phyloP scores from a whole-genome alignment of 225 moss, liverwort and hornwort species.

The Ulota crispa region DNA sequence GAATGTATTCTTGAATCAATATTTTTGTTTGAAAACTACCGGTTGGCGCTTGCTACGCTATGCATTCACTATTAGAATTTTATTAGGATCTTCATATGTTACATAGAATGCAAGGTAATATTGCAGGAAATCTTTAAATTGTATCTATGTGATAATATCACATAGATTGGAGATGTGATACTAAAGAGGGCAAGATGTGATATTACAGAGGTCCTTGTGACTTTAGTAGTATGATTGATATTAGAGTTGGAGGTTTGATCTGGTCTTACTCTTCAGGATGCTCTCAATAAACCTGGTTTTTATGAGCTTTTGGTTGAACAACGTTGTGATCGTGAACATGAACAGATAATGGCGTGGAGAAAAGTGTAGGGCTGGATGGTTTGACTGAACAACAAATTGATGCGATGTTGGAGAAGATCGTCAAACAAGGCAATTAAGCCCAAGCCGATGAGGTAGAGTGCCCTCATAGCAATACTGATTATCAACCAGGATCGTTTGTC shows the following conservation, averaged over 20 bases:
- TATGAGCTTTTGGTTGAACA: background rate
- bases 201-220: too few species aligned
- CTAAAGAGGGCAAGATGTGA: too few species aligned
- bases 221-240: background rate
- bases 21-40: background rate
- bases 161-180: too few species aligned
- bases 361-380: slow-evolving; percentile 81
- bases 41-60: too few species aligned
- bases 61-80: too few species aligned
- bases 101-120: too few species aligned
- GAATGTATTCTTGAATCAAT: too few species aligned
- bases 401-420: slow-evolving; percentile 76
- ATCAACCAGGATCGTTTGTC: background rate
- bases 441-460: slow-evolving; percentile 24
- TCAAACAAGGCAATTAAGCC: slow-evolving; percentile 37
- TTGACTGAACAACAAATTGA: slow-evolving; percentile 79
- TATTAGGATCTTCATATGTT: too few species aligned
- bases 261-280: background rate
- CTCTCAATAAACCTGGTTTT: background rate
- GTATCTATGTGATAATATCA: too few species aligned
- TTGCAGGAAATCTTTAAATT: too few species aligned
- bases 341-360: slow-evolving; percentile 90
- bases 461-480: background rate
- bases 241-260: background rate
- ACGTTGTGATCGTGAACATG: background rate